phyloP scores from a whole-genome alignment of 2,329 filamentous ascomycete genomes.

The Cercospora berteroae region DNA sequence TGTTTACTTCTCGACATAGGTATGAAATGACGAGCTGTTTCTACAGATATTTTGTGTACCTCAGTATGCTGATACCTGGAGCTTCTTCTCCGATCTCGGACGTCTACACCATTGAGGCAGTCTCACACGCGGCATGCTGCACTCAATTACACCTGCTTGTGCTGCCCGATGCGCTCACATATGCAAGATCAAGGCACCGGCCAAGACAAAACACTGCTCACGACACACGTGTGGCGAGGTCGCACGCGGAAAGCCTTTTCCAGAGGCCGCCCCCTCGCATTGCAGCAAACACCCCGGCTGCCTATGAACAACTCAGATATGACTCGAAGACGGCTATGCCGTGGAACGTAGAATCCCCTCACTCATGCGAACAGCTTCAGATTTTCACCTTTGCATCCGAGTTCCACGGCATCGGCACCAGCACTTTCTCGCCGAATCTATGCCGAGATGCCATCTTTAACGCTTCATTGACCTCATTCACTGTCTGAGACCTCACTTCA shows the following conservation, averaged over 20 bases:
- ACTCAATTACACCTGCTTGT: neutral
- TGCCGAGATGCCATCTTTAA: neutral
- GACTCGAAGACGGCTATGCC: conserved; percentile 7
- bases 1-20: neutral
- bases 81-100: neutral
- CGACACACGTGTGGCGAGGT: neutral
- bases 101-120: neutral
- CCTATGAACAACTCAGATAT: neutral
- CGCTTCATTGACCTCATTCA: neutral
- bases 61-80: neutral
- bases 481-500: conserved; percentile 1
- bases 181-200: neutral
- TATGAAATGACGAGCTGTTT: neutral
- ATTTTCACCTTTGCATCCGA: neutral
- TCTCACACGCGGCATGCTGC: neutral
- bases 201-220: neutral
- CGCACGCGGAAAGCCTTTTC: neutral
- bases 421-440: neutral
- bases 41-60: neutral
- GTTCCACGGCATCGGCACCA: neutral
- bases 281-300: conserved; percentile 15
- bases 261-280: conserved; percentile 11
- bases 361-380: neutral
- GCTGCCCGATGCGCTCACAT: neutral
- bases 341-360: conserved; percentile 3